Percentiles rank a stretch among this genome's conserved stretches.
Conservation (phyloP, 2,329 filamentous ascomycete genomes). For the Phialophora verrucosa region DNA sequence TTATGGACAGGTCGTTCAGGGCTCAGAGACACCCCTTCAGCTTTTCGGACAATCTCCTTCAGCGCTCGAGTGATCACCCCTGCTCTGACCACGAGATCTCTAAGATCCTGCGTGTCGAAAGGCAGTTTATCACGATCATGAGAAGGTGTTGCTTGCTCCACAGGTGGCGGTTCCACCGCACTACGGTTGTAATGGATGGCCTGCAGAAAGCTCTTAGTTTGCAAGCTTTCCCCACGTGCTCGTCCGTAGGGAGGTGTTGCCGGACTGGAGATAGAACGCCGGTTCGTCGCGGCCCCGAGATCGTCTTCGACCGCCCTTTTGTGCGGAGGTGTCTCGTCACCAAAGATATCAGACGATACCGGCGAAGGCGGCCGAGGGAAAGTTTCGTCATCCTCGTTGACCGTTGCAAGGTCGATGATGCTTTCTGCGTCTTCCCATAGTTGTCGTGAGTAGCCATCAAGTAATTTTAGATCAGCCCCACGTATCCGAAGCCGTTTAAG, state of each 20-base stretch:
- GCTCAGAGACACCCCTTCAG: conserved; percentile 51
- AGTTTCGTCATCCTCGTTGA: conserved; percentile 65
- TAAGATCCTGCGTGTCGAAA: conserved; percentile 68
- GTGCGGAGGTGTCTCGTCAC: conserved; percentile 45
- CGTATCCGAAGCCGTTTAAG: conserved; percentile 65
- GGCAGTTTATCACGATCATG: conserved; percentile 59
- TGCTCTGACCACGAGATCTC: conserved; percentile 63
- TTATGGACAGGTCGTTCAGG: conserved; percentile 39
- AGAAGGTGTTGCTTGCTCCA: conserved; percentile 39
- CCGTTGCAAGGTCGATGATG: conserved; percentile 69
- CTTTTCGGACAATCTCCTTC: conserved; percentile 57
- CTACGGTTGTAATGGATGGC: conserved; percentile 60
- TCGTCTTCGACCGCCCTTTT: conserved; percentile 29
- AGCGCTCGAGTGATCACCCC: conserved; percentile 56
- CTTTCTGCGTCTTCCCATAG: conserved; percentile 70
- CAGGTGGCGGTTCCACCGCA: conserved; percentile 40
- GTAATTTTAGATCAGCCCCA: conserved; percentile 59
- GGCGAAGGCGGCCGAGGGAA: conserved; percentile 59
- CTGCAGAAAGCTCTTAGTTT: conserved; percentile 67
- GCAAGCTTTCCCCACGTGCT: conserved; percentile 62
- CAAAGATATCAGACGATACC: conserved; percentile 63
- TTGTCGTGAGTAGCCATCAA: conserved; percentile 59
- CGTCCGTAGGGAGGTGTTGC: conserved; percentile 45
- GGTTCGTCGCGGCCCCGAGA: conserved; percentile 23
- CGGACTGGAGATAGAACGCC: conserved; percentile 38